phyloP scores from a whole-genome alignment of 179 eudicot species.

The Carnegiea gigantea region DNA sequence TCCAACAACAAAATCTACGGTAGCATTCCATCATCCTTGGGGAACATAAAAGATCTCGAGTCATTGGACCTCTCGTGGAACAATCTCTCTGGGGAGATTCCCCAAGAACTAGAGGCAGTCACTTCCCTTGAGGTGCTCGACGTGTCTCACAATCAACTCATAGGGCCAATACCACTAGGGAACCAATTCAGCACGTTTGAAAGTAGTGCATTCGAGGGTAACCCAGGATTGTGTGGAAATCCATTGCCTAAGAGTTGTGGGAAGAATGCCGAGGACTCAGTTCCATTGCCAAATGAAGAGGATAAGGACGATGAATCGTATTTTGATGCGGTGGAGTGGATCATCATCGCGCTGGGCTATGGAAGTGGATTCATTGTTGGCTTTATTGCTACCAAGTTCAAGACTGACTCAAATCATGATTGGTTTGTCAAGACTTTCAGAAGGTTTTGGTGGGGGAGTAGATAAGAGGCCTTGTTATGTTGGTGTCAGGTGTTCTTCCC shows the following conservation, averaged over 20 bases:
- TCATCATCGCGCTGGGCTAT: neutral
- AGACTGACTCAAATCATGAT: neutral
- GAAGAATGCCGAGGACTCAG: neutral
- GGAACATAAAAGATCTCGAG: neutral
- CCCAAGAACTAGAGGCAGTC: neutral
- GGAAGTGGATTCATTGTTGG: neutral
- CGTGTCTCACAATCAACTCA: neutral
- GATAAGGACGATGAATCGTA: neutral
- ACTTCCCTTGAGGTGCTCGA: neutral
- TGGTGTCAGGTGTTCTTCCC: too few species aligned
- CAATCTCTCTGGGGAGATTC: neutral
- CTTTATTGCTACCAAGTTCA: neutral
- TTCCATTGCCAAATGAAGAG: neutral
- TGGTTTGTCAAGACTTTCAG: neutral
- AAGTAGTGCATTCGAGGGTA: neutral
- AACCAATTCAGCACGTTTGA: slow-evolving; percentile 1
- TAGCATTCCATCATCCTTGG: neutral
- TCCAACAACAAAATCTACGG: neutral
- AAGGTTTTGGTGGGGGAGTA: neutral
- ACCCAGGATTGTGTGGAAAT: neutral
- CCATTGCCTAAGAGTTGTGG: slow-evolving; percentile 7
- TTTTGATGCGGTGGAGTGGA: neutral
- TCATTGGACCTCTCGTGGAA: slow-evolving; percentile 4
- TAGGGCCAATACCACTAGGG: neutral
- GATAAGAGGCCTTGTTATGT: too few species aligned